Conservation (phyloP, 345 rosid species). For the Eucalyptus melliodora region DNA sequence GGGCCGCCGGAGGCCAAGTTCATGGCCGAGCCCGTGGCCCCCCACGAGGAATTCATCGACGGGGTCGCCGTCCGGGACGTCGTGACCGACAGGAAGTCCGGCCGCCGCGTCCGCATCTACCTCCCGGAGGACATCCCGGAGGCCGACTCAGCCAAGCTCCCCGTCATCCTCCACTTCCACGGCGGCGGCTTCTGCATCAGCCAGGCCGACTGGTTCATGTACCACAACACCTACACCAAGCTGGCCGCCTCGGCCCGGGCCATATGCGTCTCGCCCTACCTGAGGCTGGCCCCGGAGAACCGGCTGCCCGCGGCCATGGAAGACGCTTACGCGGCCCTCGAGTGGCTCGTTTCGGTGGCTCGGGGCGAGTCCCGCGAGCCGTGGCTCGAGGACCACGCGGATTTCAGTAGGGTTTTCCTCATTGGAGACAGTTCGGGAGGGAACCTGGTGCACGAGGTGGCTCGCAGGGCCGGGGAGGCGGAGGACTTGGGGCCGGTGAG, state of each 20-base stretch:
- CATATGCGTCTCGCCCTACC: conserved; percentile 18
- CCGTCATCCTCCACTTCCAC: conserved; percentile 32
- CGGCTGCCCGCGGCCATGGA: conserved; percentile 30
- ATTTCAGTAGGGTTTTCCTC: conserved; percentile 24
- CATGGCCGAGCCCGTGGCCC: conserved; percentile 38
- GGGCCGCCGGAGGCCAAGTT: conserved; percentile 57
- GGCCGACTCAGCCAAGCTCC: conserved; percentile 9
- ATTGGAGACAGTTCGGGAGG: conserved; percentile 48
- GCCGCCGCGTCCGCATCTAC: conserved; percentile 32
- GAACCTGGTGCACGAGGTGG: conserved; percentile 26
- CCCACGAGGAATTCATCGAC: conserved; percentile 24
- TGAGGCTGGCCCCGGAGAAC: conserved; percentile 31
- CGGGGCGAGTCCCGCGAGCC: conserved; percentile 10
- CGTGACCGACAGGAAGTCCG: conserved; percentile 5
- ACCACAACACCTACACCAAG: conserved; percentile 8
- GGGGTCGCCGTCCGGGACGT: conserved; percentile 46
- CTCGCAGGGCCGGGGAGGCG: conserved; percentile 11
- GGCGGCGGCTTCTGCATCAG: conserved; percentile 44
- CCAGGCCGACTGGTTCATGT: conserved; percentile 30
- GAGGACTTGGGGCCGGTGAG: conserved; percentile 5
- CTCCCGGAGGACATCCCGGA: conserved; percentile 7
- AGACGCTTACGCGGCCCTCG: conserved; percentile 24
- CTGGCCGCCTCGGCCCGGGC: conserved; percentile 16
- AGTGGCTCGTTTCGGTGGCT: conserved; percentile 25
- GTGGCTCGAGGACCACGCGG: conserved; percentile 13